Base-by-base conservation (phyloP, 192 early-diverging fungal species). In the Entomortierella chlamydospora region DNA sequence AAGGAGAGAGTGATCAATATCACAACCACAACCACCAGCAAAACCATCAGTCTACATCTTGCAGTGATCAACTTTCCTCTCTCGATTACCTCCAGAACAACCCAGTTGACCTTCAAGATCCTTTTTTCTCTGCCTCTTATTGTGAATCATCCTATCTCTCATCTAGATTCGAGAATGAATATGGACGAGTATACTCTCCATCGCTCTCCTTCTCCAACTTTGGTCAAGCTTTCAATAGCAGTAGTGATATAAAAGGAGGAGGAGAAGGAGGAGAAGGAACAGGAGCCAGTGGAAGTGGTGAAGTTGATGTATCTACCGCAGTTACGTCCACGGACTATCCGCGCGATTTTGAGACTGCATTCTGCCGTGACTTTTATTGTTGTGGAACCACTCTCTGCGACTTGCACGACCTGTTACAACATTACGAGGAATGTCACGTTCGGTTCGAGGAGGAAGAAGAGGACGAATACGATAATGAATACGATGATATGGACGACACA, bases 371-470 rank as follows among this genome's bases (percentile, higher is more conserved):
- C 88, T 98, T 97, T 82, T 85, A 86, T 64, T 98, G 97, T 87
- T 98, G 97, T 77, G 97, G 96, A 20, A 86, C 93, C 55, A 79
- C 91, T 41, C 87, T 98, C 47, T 86, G 89, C 60, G 93, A 95
- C 76, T 82, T 98, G 65, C 97, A 98, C 79, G 95, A 95, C 71
- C 90, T 98, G 56, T 82, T 98, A 23, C 95, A 95, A 83, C 97
- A 98, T 82, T 97, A 95, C 72, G 97, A 98, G 85, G 96, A 98
- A 81, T 91, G 89, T 82, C 96, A 98, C 57, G 95, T 95, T 42
- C 89, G 89, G 41, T 88, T 96, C 49, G 95, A 96, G 76, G 91
- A 93, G 17, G 96, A 98, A 62, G 92, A 93, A 49, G 78, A 68
- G 22, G 64, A 55, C 18, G 57, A 53, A 12, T 12, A 59, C 43